A percentile compares a stretch with the other conserved stretches of the same genome.
Evolutionary conservation across 768 basidiomycete species (phyloP).

Genomic region (Kwoniella europaea): DNA sequence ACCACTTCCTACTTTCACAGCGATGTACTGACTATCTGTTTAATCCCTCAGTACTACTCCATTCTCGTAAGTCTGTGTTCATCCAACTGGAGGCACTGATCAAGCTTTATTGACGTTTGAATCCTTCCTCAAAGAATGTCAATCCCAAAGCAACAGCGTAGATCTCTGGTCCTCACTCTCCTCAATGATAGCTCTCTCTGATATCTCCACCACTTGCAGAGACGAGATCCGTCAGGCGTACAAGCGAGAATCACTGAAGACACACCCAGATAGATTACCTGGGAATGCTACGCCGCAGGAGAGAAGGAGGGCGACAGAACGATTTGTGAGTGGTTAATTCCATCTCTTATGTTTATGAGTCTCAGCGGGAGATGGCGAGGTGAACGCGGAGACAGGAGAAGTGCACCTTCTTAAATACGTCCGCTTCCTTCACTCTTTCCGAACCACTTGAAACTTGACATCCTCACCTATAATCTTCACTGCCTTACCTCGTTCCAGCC

Average conservation of each 20-base stretch:
- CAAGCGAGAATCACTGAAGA: constrained; percentile 64
- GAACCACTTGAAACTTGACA: no score
- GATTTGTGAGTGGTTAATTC: constrained; percentile 61
- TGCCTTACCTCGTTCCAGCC: no score
- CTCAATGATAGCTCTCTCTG: background rate
- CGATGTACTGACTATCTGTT: constrained; percentile 8
- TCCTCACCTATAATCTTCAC: no score
- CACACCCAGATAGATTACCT: constrained; percentile 82
- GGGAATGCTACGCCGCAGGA: constrained; percentile 71
- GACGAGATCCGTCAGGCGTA: constrained; percentile 55
- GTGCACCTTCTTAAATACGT: no score
- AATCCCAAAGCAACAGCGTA: constrained; percentile 44
- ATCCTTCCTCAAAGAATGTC: constrained; percentile 31
- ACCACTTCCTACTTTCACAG: background rate
- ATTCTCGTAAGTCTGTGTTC: constrained; percentile 38
- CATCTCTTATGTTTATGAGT: background rate
- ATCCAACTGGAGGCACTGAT: no score
- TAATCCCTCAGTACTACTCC: constrained; percentile 39
- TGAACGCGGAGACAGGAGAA: no score
- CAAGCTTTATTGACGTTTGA: background rate
- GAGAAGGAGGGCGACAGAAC: constrained; percentile 75
- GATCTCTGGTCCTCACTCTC: constrained; percentile 1
- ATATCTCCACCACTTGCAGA: constrained; percentile 22
- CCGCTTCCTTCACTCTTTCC: no score
- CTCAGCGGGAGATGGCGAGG: no score